Evolutionary conservation across 352 stramenopile genomes (phyloP).

Genomic region (Globisporangium radiosum): DNA sequence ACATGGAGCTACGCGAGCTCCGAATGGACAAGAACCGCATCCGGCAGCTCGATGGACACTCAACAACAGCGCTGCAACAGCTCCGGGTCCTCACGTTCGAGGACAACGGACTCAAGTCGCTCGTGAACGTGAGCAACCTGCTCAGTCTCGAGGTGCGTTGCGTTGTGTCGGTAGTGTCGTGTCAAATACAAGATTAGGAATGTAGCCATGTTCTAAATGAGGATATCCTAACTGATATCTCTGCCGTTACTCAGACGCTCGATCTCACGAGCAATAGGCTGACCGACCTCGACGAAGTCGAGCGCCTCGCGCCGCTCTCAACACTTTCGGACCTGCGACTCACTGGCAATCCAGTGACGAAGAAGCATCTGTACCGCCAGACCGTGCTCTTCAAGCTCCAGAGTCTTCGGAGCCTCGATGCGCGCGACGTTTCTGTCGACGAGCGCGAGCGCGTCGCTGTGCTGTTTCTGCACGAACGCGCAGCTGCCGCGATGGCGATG

Average conservation of each 20-base stretch:
- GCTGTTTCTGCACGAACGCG: constrained; percentile 68
- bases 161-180: background rate
- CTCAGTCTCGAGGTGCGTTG: constrained; percentile 55
- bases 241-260: constrained; percentile 30
- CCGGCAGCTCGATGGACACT: constrained; percentile 59
- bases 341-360: constrained; percentile 65
- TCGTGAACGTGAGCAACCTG: constrained; percentile 65
- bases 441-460: constrained; percentile 68
- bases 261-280: constrained; percentile 78
- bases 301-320: constrained; percentile 46
- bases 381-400: constrained; percentile 56
- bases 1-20: constrained; percentile 60
- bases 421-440: constrained; percentile 61
- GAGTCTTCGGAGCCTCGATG: constrained; percentile 52
- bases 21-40: constrained; percentile 81
- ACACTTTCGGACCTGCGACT: constrained; percentile 63
- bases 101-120: constrained; percentile 69
- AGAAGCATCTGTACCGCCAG: constrained; percentile 81
- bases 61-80: constrained; percentile 36
- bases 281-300: constrained; percentile 70
- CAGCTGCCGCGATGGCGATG: constrained; percentile 18
- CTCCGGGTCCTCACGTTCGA: constrained; percentile 63
- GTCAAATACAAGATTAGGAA: too few relatives aligned
- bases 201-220: too few relatives aligned
- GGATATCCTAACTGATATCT: background rate